Evolutionary conservation across 2,329 filamentous ascomycete genomes (phyloP).

Genomic region (Raffaelea albimanens): DNA sequence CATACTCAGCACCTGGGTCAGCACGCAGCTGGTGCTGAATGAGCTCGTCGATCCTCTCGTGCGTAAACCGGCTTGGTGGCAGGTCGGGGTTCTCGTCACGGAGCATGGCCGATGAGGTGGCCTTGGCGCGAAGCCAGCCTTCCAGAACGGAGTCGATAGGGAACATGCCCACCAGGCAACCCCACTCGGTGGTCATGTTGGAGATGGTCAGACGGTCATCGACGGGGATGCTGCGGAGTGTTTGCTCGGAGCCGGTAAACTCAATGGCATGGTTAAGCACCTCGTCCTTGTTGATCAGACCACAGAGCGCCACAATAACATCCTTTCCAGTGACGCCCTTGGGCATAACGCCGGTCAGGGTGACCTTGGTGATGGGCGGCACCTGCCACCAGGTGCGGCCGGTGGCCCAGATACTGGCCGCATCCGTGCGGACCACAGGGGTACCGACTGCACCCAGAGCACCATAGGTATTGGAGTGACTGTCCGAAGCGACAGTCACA

Average conservation of each 20-base stretch:
- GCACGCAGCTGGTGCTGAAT: conserved; percentile 51
- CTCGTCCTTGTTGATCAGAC: conserved; percentile 76
- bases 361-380: conserved; percentile 66
- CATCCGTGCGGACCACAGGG: conserved; percentile 78
- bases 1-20: conserved; percentile 70
- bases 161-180: conserved; percentile 58
- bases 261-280: conserved; percentile 89
- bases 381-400: conserved; percentile 81
- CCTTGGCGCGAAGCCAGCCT: conserved; percentile 68
- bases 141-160: conserved; percentile 67
- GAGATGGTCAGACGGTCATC: conserved; percentile 62
- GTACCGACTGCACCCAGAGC: conserved; percentile 40
- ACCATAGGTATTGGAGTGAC: conserved; percentile 33
- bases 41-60: conserved; percentile 64
- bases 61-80: conserved; percentile 50
- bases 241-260: conserved; percentile 72
- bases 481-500: conserved; percentile 68
- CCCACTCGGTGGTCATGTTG: conserved; percentile 75
- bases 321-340: conserved; percentile 85
- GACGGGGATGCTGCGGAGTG: conserved; percentile 55
- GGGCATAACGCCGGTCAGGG: conserved; percentile 64
- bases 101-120: conserved; percentile 59
- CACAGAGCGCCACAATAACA: conserved; percentile 82
- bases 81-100: conserved; percentile 25
- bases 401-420: conserved; percentile 77